Evolutionary conservation across 148 eudicot genomes (phyloP).

Genomic region (Chenopodium quinoa): DNA sequence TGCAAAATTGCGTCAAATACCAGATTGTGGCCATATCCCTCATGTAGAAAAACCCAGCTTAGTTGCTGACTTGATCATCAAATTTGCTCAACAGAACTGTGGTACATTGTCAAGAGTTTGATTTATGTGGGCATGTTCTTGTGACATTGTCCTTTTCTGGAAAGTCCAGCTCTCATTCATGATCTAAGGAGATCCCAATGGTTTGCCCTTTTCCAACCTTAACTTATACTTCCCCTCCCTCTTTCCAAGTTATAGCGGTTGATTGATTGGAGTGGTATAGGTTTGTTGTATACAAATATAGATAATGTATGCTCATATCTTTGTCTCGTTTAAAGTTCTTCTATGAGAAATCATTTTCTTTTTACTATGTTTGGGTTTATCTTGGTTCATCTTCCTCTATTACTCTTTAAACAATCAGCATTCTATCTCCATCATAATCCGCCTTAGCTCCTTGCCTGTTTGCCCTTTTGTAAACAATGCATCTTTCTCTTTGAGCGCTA

Average conservation of each 20-base stretch:
- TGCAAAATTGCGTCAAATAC: constrained; percentile 67
- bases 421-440: not conserved
- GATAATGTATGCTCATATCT: not conserved
- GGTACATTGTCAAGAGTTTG: constrained; percentile 3
- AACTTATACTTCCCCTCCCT: not conserved
- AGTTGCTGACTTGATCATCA: constrained; percentile 53
- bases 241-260: not conserved
- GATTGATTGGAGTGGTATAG: not conserved
- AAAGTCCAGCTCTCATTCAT: not conserved
- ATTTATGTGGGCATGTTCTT: not conserved
- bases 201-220: not conserved
- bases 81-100: constrained; percentile 39
- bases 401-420: not conserved
- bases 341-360: not conserved
- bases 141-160: not conserved
- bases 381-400: not conserved
- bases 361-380: not conserved
- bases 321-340: not conserved
- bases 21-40: constrained; percentile 91
- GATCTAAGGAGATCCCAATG: not conserved
- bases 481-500: not conserved
- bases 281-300: not conserved
- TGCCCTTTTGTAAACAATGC: no score
- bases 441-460: no score
- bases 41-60: constrained; percentile 76